Conservation (phyloP, 192 early-diverging fungal genomes). For the Gonapodya prolifera region DNA sequence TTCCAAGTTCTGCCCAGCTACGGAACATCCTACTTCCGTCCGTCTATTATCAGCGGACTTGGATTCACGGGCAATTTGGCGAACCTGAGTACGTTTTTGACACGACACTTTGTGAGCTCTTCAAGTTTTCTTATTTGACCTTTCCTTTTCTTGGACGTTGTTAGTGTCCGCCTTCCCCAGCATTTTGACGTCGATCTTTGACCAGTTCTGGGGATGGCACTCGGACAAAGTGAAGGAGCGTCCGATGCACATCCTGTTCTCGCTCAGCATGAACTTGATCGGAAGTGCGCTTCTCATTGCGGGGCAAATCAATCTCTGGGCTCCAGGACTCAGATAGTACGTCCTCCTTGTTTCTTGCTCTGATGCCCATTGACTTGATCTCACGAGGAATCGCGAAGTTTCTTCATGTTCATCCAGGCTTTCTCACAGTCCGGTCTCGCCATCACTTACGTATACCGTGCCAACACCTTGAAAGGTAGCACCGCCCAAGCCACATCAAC, state of each 20-base stretch:
- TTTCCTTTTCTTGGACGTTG: background rate
- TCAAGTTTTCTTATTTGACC: background rate
- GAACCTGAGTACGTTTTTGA: background rate
- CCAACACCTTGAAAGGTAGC: background rate
- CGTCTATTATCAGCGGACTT: background rate
- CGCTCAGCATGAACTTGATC: background rate
- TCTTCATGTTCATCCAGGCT: background rate
- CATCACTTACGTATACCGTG: background rate
- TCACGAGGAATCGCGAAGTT: background rate
- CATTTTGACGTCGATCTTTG: background rate
- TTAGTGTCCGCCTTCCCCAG: background rate
- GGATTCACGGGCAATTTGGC: background rate
- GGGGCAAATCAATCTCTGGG: background rate
- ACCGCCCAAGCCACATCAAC: background rate
- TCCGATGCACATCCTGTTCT: background rate
- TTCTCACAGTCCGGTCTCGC: background rate
- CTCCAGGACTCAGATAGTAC: background rate
- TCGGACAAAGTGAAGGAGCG: background rate
- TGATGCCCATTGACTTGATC: background rate
- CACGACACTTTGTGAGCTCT: background rate
- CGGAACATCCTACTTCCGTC: background rate
- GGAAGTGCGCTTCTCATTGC: background rate
- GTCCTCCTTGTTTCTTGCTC: background rate
- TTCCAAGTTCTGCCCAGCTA: background rate
- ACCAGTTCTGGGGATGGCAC: background rate